Evolutionary conservation across 192 early-diverging fungal genomes (phyloP).

Genomic region (Radiomyces spectabilis): DNA sequence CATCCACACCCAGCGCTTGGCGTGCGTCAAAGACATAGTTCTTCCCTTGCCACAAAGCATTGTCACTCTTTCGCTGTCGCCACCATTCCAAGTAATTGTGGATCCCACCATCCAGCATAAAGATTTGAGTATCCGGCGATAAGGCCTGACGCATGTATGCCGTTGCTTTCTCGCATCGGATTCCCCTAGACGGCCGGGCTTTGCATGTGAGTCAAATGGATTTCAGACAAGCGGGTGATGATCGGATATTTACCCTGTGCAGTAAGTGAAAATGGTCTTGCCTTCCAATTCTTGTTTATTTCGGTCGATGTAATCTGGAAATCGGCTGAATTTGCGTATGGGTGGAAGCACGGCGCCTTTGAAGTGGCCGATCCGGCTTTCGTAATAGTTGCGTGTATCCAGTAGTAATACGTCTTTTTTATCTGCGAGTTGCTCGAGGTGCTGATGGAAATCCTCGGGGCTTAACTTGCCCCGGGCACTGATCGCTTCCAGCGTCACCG

Average conservation of each 20-base stretch:
- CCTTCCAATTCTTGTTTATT: constrained; percentile 34
- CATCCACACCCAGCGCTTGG: constrained; percentile 19
- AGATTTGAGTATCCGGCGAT: constrained; percentile 33
- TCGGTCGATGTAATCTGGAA: constrained; percentile 47
- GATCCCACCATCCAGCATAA: constrained; percentile 65
- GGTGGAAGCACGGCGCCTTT: constrained; percentile 47
- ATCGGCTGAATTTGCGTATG: constrained; percentile 56
- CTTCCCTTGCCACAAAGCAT: constrained; percentile 51
- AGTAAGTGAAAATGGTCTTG: constrained; percentile 60
- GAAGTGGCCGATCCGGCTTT: constrained; percentile 55
- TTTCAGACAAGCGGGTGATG: too few relatives aligned
- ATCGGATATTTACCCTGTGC: constrained; percentile 62
- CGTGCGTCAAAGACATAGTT: constrained; percentile 74
- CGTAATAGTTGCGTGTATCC: constrained; percentile 66
- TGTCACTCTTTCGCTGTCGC: constrained; percentile 17
- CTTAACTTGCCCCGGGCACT: constrained; percentile 25
- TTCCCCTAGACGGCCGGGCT: constrained; percentile 8
- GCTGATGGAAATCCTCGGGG: constrained; percentile 43
- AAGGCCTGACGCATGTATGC: constrained; percentile 42
- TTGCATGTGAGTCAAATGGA: constrained; percentile 6
- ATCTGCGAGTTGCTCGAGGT: constrained; percentile 3
- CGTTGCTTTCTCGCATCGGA: constrained; percentile 52
- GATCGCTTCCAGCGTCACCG: constrained; percentile 18
- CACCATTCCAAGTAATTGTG: constrained; percentile 66
- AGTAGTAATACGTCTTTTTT: constrained; percentile 35